Evolutionary conservation across 2,329 filamentous ascomycete genomes (phyloP).

Genomic region (Fusarium tjaetaba): DNA sequence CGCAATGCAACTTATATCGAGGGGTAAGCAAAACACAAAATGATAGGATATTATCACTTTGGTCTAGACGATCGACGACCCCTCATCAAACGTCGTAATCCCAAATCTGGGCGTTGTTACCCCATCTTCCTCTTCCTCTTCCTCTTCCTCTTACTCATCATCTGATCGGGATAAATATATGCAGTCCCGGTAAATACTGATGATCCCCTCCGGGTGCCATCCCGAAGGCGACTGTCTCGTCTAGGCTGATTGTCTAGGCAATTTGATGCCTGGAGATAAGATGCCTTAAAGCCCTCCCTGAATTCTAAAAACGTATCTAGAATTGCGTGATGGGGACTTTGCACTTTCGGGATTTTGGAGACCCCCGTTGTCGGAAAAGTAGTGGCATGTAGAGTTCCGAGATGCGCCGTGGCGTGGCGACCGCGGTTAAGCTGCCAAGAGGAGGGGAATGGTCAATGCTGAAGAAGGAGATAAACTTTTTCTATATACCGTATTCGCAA

Average conservation of each 20-base stretch:
- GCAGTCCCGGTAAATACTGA: slow-evolving; percentile 4
- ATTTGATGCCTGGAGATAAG: neutral
- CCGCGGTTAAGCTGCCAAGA: neutral
- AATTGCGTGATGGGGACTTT: slow-evolving; percentile 1
- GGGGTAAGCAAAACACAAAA: slow-evolving; percentile 8
- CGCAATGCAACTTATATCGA: neutral
- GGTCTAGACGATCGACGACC: neutral
- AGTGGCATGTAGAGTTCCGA: neutral
- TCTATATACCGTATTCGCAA: neutral
- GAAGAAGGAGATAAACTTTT: neutral
- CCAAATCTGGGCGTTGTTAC: neutral
- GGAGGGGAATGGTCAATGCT: neutral
- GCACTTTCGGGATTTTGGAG: neutral
- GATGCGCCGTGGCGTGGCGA: neutral
- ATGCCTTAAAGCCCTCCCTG: neutral
- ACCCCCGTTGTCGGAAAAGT: slow-evolving; percentile 2
- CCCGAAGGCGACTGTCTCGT: slow-evolving; percentile 11
- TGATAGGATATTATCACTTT: neutral
- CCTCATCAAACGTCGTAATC: neutral
- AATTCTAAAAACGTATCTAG: neutral
- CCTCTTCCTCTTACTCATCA: slow-evolving; percentile 17
- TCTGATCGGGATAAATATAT: slow-evolving; percentile 29
- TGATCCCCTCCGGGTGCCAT: slow-evolving; percentile 11
- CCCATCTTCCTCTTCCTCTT: neutral
- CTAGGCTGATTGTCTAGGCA: neutral